Evolutionary conservation across 768 basidiomycete species (phyloP), one percentile per base, ranked within the genome.

Genomic region (Termitomyces sp.): DNA sequence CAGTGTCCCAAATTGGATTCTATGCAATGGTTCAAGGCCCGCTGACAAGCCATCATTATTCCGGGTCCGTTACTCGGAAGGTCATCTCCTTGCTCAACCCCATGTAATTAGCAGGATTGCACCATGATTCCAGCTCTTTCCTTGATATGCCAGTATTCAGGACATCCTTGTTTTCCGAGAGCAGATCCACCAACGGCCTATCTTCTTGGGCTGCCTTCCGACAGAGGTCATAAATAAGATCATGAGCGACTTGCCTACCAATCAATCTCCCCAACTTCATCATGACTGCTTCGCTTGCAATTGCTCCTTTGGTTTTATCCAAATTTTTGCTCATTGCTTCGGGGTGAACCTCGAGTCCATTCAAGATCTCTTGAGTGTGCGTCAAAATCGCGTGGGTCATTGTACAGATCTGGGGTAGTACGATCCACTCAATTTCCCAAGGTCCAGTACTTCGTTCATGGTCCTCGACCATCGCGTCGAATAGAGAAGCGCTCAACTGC

Each of bases 381-480:
- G 60, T 62, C 48, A 80, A 56, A 0, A 71, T 68, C 6, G 77
- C 74, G 41, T 75, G 73, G 0, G 75, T 75, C 60, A 80, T 61
- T 27, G 73, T 78, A 57, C 67, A 74, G 44, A 76, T 75, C 61
- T 80, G 76, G 1, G 77, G 77, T 7, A 80, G 56, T 19, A 70
- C 74, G 7, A 80, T 75, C 78, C 77, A 80, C 57, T 80, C 78
- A n/a, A 79, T 75, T 61, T 80, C 74, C 77, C 77, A 80, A 25
- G 77, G 76, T 23, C 79, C 79, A 2, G 77, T 78, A 42, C 77
- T 74, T 19, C 78, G 71, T 54, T 78, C 78, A 42, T 80, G 78
- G 60, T 78, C 78, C 56, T 74, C 77, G 3, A 78, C 76, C 75
- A 79, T 74, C 12, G 75, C 77, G 46, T 80, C 78, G 52, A 75